A percentile compares a stretch with the other conserved stretches of the same genome.
Conservation (phyloP, 768 basidiomycete species). For the Mycena galopus region DNA sequence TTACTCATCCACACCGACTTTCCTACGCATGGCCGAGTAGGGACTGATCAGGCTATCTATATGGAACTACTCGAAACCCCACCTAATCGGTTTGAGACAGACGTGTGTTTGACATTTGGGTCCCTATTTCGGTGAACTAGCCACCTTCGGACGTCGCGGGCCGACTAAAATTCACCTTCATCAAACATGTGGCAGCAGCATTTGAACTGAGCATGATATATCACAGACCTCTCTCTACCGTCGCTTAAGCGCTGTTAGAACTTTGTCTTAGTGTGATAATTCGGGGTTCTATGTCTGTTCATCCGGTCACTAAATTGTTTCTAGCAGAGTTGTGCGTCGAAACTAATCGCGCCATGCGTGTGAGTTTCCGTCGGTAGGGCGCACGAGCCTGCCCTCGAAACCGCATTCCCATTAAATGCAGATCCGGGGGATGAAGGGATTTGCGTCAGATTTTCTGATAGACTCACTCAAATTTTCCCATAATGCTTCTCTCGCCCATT, state of each 20-base stretch:
- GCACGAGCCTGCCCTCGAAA: neutral
- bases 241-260: neutral
- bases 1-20: neutral
- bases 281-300: neutral
- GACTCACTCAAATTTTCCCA: constrained; percentile 7
- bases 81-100: constrained; percentile 16
- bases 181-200: constrained; percentile 6
- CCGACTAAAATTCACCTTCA: neutral
- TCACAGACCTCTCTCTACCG: neutral
- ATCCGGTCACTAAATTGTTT: neutral
- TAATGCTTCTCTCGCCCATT: constrained; percentile 26
- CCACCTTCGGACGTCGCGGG: neutral
- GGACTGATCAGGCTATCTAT: constrained; percentile 3
- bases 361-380: neutral
- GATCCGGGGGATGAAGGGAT: constrained; percentile 15
- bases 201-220: neutral
- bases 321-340: neutral
- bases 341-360: constrained; percentile 5
- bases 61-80: constrained; percentile 23
- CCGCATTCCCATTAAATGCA: neutral
- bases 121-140: constrained; percentile 5
- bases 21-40: constrained; percentile 29
- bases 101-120: constrained; percentile 13
- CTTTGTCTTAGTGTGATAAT: neutral
- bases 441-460: constrained; percentile 32